Conservation (phyloP, 2,329 filamentous ascomycete genomes). For the Rhinocladiella mackenziei region DNA sequence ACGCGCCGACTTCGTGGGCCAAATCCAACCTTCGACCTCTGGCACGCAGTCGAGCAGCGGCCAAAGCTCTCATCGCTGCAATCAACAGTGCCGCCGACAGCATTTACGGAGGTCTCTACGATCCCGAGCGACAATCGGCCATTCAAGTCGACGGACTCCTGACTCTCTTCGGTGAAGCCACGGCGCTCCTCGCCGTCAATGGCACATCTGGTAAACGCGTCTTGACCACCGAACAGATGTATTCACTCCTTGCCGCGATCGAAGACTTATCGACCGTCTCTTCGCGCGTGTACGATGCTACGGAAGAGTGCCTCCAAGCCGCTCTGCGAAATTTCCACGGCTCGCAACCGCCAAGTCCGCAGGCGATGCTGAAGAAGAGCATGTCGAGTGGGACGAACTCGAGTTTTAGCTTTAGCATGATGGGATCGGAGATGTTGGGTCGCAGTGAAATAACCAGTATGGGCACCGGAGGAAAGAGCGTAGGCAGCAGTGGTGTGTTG, state of each 20-base stretch:
- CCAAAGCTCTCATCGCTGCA: slow-evolving; percentile 71
- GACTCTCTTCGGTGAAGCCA: slow-evolving; percentile 75
- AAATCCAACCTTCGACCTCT: slow-evolving; percentile 42
- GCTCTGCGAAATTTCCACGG: slow-evolving; percentile 68
- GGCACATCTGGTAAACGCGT: slow-evolving; percentile 44
- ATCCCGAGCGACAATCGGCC: slow-evolving; percentile 72
- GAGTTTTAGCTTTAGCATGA: slow-evolving; percentile 62
- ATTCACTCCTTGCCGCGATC: slow-evolving; percentile 68
- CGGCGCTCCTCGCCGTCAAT: slow-evolving; percentile 66
- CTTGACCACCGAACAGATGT: slow-evolving; percentile 69
- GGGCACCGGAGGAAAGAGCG: slow-evolving; percentile 43
- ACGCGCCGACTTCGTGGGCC: slow-evolving; percentile 31
- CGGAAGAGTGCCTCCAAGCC: slow-evolving; percentile 72
- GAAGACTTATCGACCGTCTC: slow-evolving; percentile 76
- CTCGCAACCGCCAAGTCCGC: slow-evolving; percentile 55
- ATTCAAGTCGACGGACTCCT: slow-evolving; percentile 85
- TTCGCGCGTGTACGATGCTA: slow-evolving; percentile 66
- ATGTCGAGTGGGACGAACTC: slow-evolving; percentile 52
- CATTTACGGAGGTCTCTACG: slow-evolving; percentile 85
- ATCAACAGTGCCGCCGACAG: slow-evolving; percentile 83
- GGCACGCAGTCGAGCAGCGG: slow-evolving; percentile 64
- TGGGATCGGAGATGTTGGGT: slow-evolving; percentile 69
- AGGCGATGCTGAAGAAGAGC: slow-evolving; percentile 64
- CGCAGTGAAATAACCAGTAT: slow-evolving; percentile 45
- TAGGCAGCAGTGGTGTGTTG: slow-evolving; percentile 52